Conservation (phyloP, 83 land plant genomes). For the Picea abies region DNA sequence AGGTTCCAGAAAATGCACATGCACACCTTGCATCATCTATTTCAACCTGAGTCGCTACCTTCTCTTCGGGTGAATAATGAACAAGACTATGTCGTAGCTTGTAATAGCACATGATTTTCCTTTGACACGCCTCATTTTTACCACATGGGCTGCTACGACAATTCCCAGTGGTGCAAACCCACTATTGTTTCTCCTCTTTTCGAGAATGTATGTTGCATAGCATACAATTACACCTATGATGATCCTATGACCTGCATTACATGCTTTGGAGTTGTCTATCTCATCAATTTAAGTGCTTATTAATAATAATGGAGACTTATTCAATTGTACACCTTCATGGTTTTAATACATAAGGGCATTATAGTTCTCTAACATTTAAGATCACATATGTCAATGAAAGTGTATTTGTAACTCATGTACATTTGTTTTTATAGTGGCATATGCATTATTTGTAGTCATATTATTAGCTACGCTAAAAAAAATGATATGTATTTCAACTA, state of each 20-base stretch:
- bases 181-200: conserved; percentile 69
- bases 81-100: conserved; percentile 38
- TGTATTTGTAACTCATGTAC: too few relatives aligned
- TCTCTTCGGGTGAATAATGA: conserved; percentile 14
- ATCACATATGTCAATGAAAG: too few relatives aligned
- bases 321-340: too few relatives aligned
- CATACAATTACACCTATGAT: conserved; percentile 78
- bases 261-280: conserved; percentile 32
- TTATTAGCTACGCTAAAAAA: too few relatives aligned
- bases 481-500: too few relatives aligned
- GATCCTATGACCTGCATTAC: conserved; percentile 60
- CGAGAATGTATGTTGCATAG: conserved; percentile 71
- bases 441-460: too few relatives aligned
- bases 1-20: conserved; percentile 25
- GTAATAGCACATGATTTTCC: conserved; percentile 59
- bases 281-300: neutral
- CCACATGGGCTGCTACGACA: conserved; percentile 71
- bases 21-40: conserved; percentile 27
- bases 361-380: too few relatives aligned
- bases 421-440: too few relatives aligned
- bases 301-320: too few relatives aligned
- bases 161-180: conserved; percentile 61
- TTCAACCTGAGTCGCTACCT: conserved; percentile 25
- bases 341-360: too few relatives aligned
- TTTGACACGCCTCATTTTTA: conserved; percentile 66